Evolutionary conservation across 345 rosid species (phyloP).

Genomic region (Citrus mangshanensis): DNA sequence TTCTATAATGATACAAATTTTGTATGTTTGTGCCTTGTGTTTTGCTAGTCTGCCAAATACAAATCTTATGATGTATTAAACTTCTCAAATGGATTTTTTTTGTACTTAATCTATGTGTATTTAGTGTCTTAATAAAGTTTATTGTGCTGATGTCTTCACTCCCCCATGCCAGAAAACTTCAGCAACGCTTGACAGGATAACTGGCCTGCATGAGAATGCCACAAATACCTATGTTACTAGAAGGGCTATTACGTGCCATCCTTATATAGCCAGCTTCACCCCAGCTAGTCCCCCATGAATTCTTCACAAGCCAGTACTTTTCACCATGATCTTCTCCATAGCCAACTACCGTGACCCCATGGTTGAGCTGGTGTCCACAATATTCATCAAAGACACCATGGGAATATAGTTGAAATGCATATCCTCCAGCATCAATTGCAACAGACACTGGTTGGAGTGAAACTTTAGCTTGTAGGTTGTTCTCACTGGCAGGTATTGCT

Average conservation of each 20-base stretch:
- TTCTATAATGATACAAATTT: not conserved
- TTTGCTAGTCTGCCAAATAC: not conserved
- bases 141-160: not conserved
- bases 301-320: constrained; percentile 85
- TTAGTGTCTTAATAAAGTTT: not conserved
- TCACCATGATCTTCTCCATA: constrained; percentile 46
- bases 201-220: constrained; percentile 78
- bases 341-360: constrained; percentile 79
- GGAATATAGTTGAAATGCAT: constrained; percentile 60
- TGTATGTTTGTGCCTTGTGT: not conserved
- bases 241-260: constrained; percentile 40
- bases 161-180: not conserved
- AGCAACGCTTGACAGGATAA: constrained; percentile 55
- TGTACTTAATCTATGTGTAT: not conserved
- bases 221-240: constrained; percentile 46
- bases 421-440: constrained; percentile 70
- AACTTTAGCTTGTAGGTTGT: constrained; percentile 50
- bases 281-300: constrained; percentile 87
- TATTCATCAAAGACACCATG: constrained; percentile 57
- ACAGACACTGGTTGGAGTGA: constrained; percentile 80
- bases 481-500: constrained; percentile 44
- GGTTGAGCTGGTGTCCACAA: constrained; percentile 64
- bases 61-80: not conserved
- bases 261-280: constrained; percentile 84
- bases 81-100: not conserved